A percentile compares a stretch with the other conserved stretches of the same genome.
These are phyloP conservation scores for Phytophthora brassicae DNA, from an alignment of 352 stramenopile genomes.

Conservation along the genomic window DNA sequence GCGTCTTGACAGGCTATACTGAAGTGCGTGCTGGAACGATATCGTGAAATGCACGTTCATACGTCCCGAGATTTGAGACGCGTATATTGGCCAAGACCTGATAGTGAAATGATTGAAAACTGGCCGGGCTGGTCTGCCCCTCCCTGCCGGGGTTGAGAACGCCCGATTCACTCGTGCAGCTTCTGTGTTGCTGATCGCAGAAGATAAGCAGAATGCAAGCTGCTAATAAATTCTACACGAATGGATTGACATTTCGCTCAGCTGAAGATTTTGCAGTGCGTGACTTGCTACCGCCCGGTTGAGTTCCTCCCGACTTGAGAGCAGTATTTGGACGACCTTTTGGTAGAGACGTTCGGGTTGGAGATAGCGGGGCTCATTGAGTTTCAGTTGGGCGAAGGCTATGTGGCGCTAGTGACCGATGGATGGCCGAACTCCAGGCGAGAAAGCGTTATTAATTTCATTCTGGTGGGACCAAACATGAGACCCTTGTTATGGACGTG, in stretches of 20 bases:
- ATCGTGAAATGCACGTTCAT: background rate
- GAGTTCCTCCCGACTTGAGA: background rate
- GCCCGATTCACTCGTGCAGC: background rate
- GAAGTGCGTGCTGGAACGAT: no score
- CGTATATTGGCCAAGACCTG: background rate
- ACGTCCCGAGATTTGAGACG: background rate
- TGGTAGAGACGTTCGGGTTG: background rate
- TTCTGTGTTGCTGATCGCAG: background rate
- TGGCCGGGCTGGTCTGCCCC: background rate
- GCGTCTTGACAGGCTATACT: no score
- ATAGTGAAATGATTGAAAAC: background rate
- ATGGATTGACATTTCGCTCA: background rate
- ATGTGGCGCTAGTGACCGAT: conserved; percentile 4
- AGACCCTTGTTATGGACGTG: background rate
- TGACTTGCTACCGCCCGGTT: background rate
- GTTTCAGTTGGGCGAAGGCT: background rate
- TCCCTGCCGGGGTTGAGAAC: background rate
- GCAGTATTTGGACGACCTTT: background rate
- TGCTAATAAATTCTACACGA: background rate
- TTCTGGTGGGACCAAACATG: background rate
- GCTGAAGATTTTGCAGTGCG: background rate
- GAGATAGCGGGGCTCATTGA: background rate
- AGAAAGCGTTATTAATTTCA: conserved; percentile 6
- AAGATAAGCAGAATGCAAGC: background rate
- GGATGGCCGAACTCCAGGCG: background rate